Percentiles rank a stretch among this genome's conserved stretches.
These are phyloP conservation scores for Arthroderma sp. DNA, from an alignment of 2,329 filamentous ascomycete genomes.

Conservation along the genomic window DNA sequence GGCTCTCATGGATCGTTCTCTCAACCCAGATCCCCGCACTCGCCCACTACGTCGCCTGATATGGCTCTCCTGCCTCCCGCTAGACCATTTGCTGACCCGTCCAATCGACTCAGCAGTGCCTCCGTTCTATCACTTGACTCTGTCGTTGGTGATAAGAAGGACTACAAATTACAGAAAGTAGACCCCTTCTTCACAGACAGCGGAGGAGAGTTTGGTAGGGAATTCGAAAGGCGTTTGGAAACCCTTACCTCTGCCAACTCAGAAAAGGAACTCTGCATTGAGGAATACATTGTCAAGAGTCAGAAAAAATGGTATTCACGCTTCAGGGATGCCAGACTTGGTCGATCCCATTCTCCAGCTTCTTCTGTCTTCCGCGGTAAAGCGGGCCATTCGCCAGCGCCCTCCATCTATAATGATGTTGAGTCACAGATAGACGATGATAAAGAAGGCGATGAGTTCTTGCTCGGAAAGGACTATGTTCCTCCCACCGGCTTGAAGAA, in stretches of 20 bases:
- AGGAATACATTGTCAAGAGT: constrained; percentile 50
- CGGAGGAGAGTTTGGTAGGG: constrained; percentile 47
- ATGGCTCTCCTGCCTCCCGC: too few relatives aligned
- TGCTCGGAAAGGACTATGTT: constrained; percentile 43
- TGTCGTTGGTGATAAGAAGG: constrained; percentile 47
- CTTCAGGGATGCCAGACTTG: constrained; percentile 47
- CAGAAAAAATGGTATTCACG: constrained; percentile 55
- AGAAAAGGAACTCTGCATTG: constrained; percentile 47
- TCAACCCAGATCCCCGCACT: too few relatives aligned
- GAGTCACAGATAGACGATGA: constrained; percentile 20
- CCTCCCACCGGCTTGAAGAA: constrained; percentile 44
- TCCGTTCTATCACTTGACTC: constrained; percentile 43
- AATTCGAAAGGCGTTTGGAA: constrained; percentile 46
- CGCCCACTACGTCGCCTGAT: too few relatives aligned
- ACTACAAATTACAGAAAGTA: constrained; percentile 52
- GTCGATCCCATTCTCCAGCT: constrained; percentile 20
- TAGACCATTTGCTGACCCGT: too few relatives aligned
- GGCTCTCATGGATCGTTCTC: too few relatives aligned
- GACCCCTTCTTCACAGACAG: constrained; percentile 56
- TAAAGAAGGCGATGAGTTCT: constrained; percentile 40
- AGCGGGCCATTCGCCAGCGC: neutral
- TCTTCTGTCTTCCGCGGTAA: constrained; percentile 3
- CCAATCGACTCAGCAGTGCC: constrained; percentile 8
- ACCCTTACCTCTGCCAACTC: constrained; percentile 45
- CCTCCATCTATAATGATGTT: constrained; percentile 3